These are phyloP conservation scores for Castanospermum australe DNA, from an alignment of 306 rosid species.

Conservation along the genomic window DNA sequence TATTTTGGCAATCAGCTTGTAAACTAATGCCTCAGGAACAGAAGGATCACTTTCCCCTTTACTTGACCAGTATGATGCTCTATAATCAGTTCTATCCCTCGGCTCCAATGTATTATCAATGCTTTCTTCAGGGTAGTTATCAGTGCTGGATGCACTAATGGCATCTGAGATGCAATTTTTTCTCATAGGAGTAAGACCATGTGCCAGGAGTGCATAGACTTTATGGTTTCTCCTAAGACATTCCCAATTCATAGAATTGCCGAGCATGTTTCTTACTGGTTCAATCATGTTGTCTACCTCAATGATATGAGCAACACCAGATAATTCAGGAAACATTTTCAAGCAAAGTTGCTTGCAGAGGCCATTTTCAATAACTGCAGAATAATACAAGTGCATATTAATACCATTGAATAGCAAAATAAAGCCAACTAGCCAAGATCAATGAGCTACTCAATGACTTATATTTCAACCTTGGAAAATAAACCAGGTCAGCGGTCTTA, in stretches of 20 bases:
- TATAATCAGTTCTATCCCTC: constrained; percentile 34
- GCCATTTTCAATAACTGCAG: constrained; percentile 62
- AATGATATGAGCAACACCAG: constrained; percentile 30
- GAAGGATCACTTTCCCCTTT: constrained; percentile 55
- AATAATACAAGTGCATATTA: constrained; percentile 25
- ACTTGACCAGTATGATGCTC: constrained; percentile 74
- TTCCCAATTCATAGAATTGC: constrained; percentile 34
- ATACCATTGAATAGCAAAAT: constrained; percentile 17
- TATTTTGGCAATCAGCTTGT: constrained; percentile 45
- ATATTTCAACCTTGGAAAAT: not conserved
- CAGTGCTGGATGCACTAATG: constrained; percentile 67
- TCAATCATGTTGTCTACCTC: constrained; percentile 48
- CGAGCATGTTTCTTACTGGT: constrained; percentile 18
- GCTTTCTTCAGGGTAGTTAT: constrained; percentile 55
- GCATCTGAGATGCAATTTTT: constrained; percentile 49
- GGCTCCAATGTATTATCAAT: constrained; percentile 50
- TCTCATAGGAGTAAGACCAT: constrained; percentile 37
- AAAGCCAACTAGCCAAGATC: constrained; percentile 16
- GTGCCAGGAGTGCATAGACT: constrained; percentile 49
- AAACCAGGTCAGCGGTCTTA: not conserved
- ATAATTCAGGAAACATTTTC: constrained; percentile 58
- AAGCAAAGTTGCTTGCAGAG: constrained; percentile 59
- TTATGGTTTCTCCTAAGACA: constrained; percentile 50
- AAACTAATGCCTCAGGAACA: constrained; percentile 55
- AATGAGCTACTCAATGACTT: not conserved